phyloP scores from a whole-genome alignment of 768 basidiomycete species.

The Ramaria rubella region DNA sequence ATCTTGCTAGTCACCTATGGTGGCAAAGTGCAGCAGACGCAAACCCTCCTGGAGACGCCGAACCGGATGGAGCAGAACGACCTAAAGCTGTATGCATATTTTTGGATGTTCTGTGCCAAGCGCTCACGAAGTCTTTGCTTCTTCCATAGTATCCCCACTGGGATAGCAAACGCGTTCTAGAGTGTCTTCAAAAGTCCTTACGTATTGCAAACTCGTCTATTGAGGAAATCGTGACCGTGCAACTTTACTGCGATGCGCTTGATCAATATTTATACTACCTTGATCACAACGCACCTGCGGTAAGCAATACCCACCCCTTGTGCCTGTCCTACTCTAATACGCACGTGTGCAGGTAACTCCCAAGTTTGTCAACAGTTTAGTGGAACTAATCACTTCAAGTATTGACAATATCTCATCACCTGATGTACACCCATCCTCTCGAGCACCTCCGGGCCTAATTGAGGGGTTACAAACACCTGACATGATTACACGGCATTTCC shows the following conservation, averaged over 20 bases:
- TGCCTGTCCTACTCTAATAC: background rate
- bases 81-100: slow-evolving; percentile 49
- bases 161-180: slow-evolving; percentile 95
- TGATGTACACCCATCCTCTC: slow-evolving; percentile 82
- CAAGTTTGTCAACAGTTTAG: slow-evolving; percentile 93
- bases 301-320: slow-evolving; percentile 35
- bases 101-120: background rate
- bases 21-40: slow-evolving; percentile 74
- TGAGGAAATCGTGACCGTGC: slow-evolving; percentile 94
- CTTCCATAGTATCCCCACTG: slow-evolving; percentile 71
- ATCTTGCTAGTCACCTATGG: slow-evolving; percentile 95
- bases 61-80: slow-evolving; percentile 22
- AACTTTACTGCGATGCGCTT: slow-evolving; percentile 92
- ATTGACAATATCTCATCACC: slow-evolving; percentile 87
- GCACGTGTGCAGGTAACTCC: slow-evolving; percentile 62
- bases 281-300: slow-evolving; percentile 86
- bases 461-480: slow-evolving; percentile 92
- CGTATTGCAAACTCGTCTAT: slow-evolving; percentile 95
- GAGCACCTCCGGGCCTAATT: slow-evolving; percentile 81
- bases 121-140: slow-evolving; percentile 1
- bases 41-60: slow-evolving; percentile 14
- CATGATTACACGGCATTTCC: slow-evolving; percentile 91
- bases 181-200: slow-evolving; percentile 94
- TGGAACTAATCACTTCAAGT: slow-evolving; percentile 90
- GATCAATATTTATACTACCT: slow-evolving; percentile 96